Evolutionary conservation across 257 asterid species (phyloP).

Genomic region (Nyctanthes arbortristis): DNA sequence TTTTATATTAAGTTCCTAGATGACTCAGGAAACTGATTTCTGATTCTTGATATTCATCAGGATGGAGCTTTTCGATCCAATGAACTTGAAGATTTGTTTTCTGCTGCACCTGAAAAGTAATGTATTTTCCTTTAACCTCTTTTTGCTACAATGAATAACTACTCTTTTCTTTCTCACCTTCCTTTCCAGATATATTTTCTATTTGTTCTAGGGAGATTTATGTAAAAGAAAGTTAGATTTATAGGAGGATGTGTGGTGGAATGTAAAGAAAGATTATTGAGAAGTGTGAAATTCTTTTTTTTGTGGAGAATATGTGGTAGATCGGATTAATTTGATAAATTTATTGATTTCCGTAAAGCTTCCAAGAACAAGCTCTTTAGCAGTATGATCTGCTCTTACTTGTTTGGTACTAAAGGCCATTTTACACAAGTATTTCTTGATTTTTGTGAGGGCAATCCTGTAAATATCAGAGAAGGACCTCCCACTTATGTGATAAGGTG

Average conservation of each 20-base stretch:
- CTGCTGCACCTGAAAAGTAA: conserved; percentile 98
- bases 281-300: too few species aligned
- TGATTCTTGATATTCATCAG: conserved; percentile 51
- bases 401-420: background rate
- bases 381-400: background rate
- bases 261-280: too few species aligned
- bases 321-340: too few species aligned
- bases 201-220: too few species aligned
- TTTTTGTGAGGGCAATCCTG: background rate
- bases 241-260: too few species aligned
- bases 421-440: background rate
- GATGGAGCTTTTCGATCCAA: conserved; percentile 82
- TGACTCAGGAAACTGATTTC: conserved; percentile 24
- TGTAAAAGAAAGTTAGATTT: too few species aligned
- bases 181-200: background rate
- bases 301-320: too few species aligned
- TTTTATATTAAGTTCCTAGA: conserved; percentile 6
- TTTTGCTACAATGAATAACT: conserved; percentile 14
- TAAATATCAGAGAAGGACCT: background rate
- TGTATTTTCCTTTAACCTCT: conserved; percentile 23
- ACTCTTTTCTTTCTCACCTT: conserved; percentile 7
- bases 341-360: too few species aligned
- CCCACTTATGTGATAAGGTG: background rate
- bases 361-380: too few species aligned
- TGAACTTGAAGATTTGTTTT: conserved; percentile 92